phyloP scores from a whole-genome alignment of 495 filamentous ascomycete genomes.

The Tuber aestivum region DNA sequence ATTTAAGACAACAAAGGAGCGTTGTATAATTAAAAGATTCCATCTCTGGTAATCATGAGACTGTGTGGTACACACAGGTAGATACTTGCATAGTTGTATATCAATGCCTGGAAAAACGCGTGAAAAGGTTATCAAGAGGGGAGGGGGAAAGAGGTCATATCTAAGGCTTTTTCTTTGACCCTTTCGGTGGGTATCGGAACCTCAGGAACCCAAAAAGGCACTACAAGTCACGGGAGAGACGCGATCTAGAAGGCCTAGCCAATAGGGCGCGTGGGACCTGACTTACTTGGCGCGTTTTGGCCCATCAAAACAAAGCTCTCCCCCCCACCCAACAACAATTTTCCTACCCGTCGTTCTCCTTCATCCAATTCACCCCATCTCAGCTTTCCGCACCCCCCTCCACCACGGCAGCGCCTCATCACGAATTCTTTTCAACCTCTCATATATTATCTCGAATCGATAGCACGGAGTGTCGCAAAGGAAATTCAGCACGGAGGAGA shows the following conservation, averaged over 20 bases:
- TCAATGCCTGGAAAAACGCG: background rate
- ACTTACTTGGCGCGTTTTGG: conserved; percentile 26
- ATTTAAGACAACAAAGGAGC: no score
- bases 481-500: background rate
- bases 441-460: background rate
- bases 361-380: conserved; percentile 4
- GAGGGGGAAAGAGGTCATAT: background rate
- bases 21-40: no score
- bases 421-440: background rate
- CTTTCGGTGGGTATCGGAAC: background rate
- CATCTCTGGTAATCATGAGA: no score
- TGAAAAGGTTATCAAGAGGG: background rate
- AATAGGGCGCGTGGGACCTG: background rate
- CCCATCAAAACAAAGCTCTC: conserved; percentile 35
- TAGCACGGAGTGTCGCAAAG: background rate
- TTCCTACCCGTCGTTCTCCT: conserved; percentile 5
- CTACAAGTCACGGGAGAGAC: background rate
- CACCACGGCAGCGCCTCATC: background rate
- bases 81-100: no score
- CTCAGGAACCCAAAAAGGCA: background rate
- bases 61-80: no score
- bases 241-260: background rate
- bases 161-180: background rate
- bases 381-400: conserved; percentile 3
- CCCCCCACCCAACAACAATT: conserved; percentile 26